phyloP scores from a whole-genome alignment of 768 basidiomycete species.

The Auriscalpium vulgare region DNA sequence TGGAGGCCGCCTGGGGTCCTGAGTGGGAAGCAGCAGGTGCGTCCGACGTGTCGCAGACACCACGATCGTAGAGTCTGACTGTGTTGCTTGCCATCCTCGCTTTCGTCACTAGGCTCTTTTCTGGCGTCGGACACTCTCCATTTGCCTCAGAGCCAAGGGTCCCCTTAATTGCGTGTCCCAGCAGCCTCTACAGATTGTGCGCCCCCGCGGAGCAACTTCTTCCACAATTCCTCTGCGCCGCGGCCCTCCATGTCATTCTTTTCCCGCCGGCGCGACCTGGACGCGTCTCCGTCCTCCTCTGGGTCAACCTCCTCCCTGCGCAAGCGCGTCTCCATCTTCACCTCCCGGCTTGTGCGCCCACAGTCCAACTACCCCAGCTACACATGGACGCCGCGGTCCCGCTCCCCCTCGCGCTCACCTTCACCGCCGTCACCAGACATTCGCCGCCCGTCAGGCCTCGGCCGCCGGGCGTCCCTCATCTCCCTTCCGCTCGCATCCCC shows the following conservation, averaged over 20 bases:
- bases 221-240: too few relatives aligned
- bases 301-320: not conserved
- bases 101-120: too few relatives aligned
- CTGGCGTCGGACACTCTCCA: too few relatives aligned
- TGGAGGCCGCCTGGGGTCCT: too few relatives aligned
- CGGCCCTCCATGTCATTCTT: not conserved
- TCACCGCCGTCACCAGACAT: slow-evolving; percentile 15
- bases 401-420: slow-evolving; percentile 9
- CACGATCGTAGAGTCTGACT: too few relatives aligned
- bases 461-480: slow-evolving; percentile 12
- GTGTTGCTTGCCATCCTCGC: too few relatives aligned
- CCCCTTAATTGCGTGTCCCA: too few relatives aligned
- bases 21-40: too few relatives aligned
- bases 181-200: too few relatives aligned
- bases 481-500: slow-evolving; percentile 1
- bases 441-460: slow-evolving; percentile 16
- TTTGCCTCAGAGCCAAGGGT: too few relatives aligned
- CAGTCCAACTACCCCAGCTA: not conserved
- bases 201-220: too few relatives aligned
- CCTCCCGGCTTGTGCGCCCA: not conserved
- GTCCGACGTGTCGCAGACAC: too few relatives aligned
- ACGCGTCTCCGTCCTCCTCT: not conserved
- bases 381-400: not conserved
- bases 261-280: not conserved
- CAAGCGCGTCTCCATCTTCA: not conserved